A percentile compares a stretch with the other conserved stretches of the same genome.
These are phyloP conservation scores for Tephrocybe sp. DNA, from an alignment of 768 basidiomycete species.

Conservation along the genomic window DNA sequence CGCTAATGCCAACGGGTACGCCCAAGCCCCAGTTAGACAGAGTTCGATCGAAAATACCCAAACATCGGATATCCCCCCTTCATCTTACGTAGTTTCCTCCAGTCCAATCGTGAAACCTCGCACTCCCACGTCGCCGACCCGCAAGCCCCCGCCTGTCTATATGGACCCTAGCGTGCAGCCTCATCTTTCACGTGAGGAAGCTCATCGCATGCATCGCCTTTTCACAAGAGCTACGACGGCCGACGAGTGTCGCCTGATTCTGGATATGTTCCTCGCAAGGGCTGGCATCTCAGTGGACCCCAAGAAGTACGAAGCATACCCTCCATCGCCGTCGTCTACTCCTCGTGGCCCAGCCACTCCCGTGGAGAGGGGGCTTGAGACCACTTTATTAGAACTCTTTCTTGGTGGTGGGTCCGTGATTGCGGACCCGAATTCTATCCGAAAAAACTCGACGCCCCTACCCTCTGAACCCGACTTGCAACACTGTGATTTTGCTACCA, in stretches of 20 bases:
- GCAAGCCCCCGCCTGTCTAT: slow-evolving; percentile 20
- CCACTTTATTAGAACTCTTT: slow-evolving; percentile 48
- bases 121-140: slow-evolving; percentile 6
- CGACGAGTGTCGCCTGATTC: slow-evolving; percentile 81
- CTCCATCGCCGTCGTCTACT: slow-evolving; percentile 34
- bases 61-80: neutral
- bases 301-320: slow-evolving; percentile 28
- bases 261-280: slow-evolving; percentile 77
- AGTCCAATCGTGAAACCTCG: slow-evolving; percentile 4
- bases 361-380: slow-evolving; percentile 39
- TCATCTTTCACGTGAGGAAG: slow-evolving; percentile 40
- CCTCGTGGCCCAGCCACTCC: slow-evolving; percentile 11
- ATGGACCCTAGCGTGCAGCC: slow-evolving; percentile 12
- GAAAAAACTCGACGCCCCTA: slow-evolving; percentile 3
- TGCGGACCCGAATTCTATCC: slow-evolving; percentile 8
- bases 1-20: neutral
- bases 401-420: slow-evolving; percentile 25
- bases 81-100: neutral
- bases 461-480: neutral
- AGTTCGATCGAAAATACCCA: slow-evolving; percentile 3
- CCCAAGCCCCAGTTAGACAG: neutral
- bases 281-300: slow-evolving; percentile 41
- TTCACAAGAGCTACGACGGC: slow-evolving; percentile 67
- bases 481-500: neutral
- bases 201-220: slow-evolving; percentile 65